Base-by-base conservation (phyloP, 352 stramenopile species). In the Stramenopiles sp. region DNA sequence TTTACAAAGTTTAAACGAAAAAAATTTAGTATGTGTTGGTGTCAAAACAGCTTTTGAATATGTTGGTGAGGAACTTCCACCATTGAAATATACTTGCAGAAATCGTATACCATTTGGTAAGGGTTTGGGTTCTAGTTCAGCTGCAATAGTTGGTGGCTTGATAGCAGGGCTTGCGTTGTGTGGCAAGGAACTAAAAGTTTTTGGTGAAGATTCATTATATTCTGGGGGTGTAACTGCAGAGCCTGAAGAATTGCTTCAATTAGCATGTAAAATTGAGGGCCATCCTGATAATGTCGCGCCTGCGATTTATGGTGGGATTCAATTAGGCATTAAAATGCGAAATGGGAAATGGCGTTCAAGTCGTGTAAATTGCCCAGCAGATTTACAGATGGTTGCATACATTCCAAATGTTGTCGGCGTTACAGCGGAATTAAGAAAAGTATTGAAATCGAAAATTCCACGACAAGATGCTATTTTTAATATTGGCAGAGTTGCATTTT, bases 241-340 rank as follows among this genome's bases (percentile, higher is more conserved):
- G 31, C 78, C 43, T 43, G 96, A 99, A 82, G 91, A 94, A 83
- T 87, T 99, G 63, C 86, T 99, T 81, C 95, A 99, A 82, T 90
- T 99, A 82, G 43, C 82, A 43, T 32, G 43, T 0, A 6, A 77
- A 80, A 29, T 69, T 31, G 69, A 85, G 81, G 95, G 95, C 27
- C 96, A 99, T 87, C 96, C 96, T 0, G 96, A 99, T 86, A 99
- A 99, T 83, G 96, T 98, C 13, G 95, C 96, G 65, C 96, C 96
- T 0, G 95, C 93, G 13, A 98, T 99, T 83, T 99, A 99, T 83
- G 96, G 96, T 78, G 96, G 95, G 30, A 90, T 98, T 81, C 96
- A 99, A 88, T 88, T 99, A 80, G 90, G 90, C 32, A 93, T 95
- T 7, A 32, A 43, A 32, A 32, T 76, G 73, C 96, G 93, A 63